A percentile compares a stretch with the other conserved stretches of the same genome.
phyloP scores from a whole-genome alignment of 805 yeast species.

The Metschnikowia borealis region DNA sequence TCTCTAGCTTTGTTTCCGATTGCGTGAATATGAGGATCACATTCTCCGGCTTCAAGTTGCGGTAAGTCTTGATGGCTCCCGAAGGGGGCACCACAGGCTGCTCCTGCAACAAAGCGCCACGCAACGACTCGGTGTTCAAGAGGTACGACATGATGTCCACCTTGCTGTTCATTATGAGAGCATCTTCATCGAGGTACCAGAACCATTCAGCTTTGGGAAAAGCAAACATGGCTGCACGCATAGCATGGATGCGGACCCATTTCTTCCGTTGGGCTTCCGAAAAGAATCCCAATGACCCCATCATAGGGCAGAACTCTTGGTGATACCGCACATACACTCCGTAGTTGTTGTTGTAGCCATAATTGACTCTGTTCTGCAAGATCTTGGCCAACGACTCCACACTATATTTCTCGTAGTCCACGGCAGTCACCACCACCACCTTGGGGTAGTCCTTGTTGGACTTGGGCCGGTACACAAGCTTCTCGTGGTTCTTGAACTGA shows the following conservation, averaged over 20 bases:
- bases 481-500: constrained; percentile 63
- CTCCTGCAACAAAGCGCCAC: constrained; percentile 60
- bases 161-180: constrained; percentile 68
- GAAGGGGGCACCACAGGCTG: constrained; percentile 69
- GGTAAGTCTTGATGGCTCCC: constrained; percentile 66
- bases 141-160: constrained; percentile 59
- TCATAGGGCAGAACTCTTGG: constrained; percentile 71
- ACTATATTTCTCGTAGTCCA: constrained; percentile 69
- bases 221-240: constrained; percentile 89
- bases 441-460: constrained; percentile 48
- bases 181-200: constrained; percentile 81
- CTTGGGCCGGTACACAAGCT: constrained; percentile 44
- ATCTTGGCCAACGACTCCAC: constrained; percentile 58
- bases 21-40: constrained; percentile 68
- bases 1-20: constrained; percentile 56
- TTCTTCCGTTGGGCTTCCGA: constrained; percentile 40
- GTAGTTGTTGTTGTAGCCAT: constrained; percentile 75
- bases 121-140: constrained; percentile 56
- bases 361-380: constrained; percentile 83
- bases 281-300: constrained; percentile 42
- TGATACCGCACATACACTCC: constrained; percentile 83
- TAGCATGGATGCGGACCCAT: constrained; percentile 62
- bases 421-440: constrained; percentile 69
- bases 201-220: constrained; percentile 89
- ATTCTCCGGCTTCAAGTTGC: constrained; percentile 50